Base-by-base conservation (phyloP, 164 flowering plant genomes). In the Saururus chinensis region DNA sequence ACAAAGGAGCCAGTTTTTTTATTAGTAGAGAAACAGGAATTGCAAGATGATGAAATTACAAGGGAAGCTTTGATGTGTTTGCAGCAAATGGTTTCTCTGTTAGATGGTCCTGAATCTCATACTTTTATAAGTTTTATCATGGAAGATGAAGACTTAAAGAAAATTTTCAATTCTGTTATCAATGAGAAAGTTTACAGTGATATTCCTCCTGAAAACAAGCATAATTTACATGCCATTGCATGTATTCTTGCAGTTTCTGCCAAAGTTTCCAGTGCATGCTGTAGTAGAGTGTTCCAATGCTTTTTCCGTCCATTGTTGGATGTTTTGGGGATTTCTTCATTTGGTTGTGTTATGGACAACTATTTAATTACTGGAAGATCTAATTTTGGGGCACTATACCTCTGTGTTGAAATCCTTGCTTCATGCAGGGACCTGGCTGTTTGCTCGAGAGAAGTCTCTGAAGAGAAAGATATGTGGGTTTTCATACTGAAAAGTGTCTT, bases 341-440 rank as follows among this genome's bases (percentile, higher is more conserved):
- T 53, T 45, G 58, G 60, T 64, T 56, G 22, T 59, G 54, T 59
- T 9, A 57, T 63, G 54, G 74, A 51, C 23, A 56, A 64, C 62
- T 3, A 11, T 61, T 1, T 52, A 4, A 30, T 62, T 60, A 62
- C 66, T 9, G 62, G 53, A 57, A 30, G 56, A 60, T 55, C 70
- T 56, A 80, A 79, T 67, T 80, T 75, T 72, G 87, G 86, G 42
- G 88, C 84, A 51, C 78, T 88, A 19, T 85, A 79, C 73, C 88
- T 92, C 59, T 81, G 89, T 75, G 57, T 76, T 67, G 82, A 83
- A 73, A 80, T 92, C 54, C 84, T 92, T 70, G 73, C 71, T 67
- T 92, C 88, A 61, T 84, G 83, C 72, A 80, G 84, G 74, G 75
- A 78, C 62, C 74, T 81, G 69, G 68, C 74, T 53, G 53, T 63